Base-by-base conservation (phyloP, 768 basidiomycete genomes). In the Calocera cornea region DNA sequence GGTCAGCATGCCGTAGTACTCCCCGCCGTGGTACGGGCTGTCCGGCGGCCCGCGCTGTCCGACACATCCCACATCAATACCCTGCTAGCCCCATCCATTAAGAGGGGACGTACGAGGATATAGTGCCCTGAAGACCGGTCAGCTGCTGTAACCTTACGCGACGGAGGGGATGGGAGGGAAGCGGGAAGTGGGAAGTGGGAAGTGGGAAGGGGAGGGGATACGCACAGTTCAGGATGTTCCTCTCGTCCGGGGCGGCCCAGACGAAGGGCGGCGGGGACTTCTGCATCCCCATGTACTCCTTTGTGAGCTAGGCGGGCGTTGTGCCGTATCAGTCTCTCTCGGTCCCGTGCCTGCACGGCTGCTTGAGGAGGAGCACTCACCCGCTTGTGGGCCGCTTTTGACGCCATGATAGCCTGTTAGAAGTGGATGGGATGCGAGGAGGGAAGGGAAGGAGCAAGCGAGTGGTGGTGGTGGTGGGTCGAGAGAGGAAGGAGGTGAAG, bases 221-320 rank as follows among this genome's bases (percentile, higher is more conserved):
- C 93, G 78, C 75, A 97, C 94, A 97, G 66, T 85, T 93, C 64
- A 97, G 77, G 72, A 97, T 95, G 77, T 97, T 95, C 86, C 94
- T 94, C 83, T 98, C 95, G 73, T 97, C 94, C 16, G 95, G 95
- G 34, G 83, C 83, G 41, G 95, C 95, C 88, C 90, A 95, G 24
- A 97, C 87, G 77, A 94, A 98, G 69, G 95, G 95, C 0, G 95
- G 95, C 16, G 95, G 92, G 69, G 90, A 87, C 74, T 80, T 88
- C 79, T 95, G 92, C 90, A 97, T 95, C 64, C 84, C 80, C 72
- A 90, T 84, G 78, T 88, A 94, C 80, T 97, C 95, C 78, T 95
- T 93, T 38, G 82, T 80, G 69, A 92, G 84, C 89, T 38, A n/a
- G n/a, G 36, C 36, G 36, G 7, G 36, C 36, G 5, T 5, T 91